Percentiles rank a stretch among this genome's conserved stretches.
phyloP scores from a whole-genome alignment of 148 eudicot species.

The Salicornia ramosissima region DNA sequence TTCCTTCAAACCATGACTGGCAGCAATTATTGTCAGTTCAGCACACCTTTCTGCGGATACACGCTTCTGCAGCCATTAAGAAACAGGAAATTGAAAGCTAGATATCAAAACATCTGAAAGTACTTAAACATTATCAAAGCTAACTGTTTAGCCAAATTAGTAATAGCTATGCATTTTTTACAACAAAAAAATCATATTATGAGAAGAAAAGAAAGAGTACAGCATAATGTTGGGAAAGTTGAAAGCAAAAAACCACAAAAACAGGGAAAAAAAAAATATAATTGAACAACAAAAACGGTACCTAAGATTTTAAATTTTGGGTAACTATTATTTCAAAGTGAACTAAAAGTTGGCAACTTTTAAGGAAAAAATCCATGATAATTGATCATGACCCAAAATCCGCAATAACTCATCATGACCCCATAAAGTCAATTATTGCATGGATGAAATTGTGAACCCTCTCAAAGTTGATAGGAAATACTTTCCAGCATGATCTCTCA shows the following conservation, averaged over 20 bases:
- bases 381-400: too few relatives aligned
- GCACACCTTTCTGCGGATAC: conserved; percentile 88
- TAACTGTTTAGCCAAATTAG: neutral
- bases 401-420: too few relatives aligned
- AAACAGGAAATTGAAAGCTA: conserved; percentile 4
- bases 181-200: neutral
- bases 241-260: neutral
- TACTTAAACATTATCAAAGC: conserved; percentile 2
- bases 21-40: conserved; percentile 81
- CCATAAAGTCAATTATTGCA: too few relatives aligned
- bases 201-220: neutral
- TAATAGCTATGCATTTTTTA: neutral
- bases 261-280: neutral
- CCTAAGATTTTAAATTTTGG: neutral
- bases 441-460: neutral
- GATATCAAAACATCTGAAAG: conserved; percentile 3
- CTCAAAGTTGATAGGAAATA: too few relatives aligned
- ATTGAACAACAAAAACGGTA: neutral
- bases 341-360: too few relatives aligned
- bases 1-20: conserved; percentile 90
- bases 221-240: neutral
- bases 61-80: conserved; percentile 50
- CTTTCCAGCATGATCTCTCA: too few relatives aligned
- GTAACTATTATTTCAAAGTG: neutral
- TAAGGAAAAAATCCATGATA: neutral